Percentiles rank a stretch among this genome's conserved stretches.
phyloP scores from a whole-genome alignment of 768 basidiomycete genomes.

The Bullera alba region DNA sequence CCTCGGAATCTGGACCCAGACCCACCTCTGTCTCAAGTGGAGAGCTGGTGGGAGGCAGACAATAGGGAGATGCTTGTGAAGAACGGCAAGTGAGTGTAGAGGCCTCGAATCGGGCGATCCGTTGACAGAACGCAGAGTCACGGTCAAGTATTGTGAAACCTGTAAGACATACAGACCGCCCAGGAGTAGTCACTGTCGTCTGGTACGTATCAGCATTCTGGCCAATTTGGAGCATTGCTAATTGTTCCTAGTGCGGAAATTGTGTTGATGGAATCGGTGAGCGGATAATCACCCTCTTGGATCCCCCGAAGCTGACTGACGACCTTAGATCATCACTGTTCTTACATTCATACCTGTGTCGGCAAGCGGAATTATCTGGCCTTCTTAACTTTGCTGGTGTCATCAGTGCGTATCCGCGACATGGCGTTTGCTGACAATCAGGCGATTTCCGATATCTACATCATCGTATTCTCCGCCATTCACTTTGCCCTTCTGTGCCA shows the following conservation, averaged over 20 bases:
- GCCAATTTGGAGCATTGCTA: constrained; percentile 1
- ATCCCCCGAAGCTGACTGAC: background rate
- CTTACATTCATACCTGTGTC: constrained; percentile 79
- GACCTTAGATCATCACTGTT: constrained; percentile 46
- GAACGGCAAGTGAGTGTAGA: constrained; percentile 59
- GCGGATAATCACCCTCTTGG: constrained; percentile 76
- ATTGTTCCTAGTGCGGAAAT: constrained; percentile 70
- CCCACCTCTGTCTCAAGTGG: constrained; percentile 61
- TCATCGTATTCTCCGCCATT: constrained; percentile 74
- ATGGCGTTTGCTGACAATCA: constrained; percentile 39
- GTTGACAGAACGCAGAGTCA: constrained; percentile 55
- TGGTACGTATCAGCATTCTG: constrained; percentile 54
- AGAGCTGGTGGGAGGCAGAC: constrained; percentile 55
- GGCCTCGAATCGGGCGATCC: background rate
- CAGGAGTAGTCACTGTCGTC: constrained; percentile 88
- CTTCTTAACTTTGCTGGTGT: constrained; percentile 79
- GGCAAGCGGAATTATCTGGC: constrained; percentile 89
- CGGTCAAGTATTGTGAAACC: constrained; percentile 88
- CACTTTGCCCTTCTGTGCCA: constrained; percentile 67
- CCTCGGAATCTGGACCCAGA: constrained; percentile 80
- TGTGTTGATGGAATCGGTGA: constrained; percentile 95
- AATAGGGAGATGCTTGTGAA: constrained; percentile 73
- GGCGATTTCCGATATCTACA: constrained; percentile 66
- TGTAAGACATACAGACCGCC: constrained; percentile 91
- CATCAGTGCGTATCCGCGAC: constrained; percentile 55